Percentiles rank a stretch among this genome's conserved stretches.
These are phyloP conservation scores for Dactylellina haptotyla DNA, from an alignment of 2,329 filamentous ascomycete genomes.

Conservation along the genomic window DNA sequence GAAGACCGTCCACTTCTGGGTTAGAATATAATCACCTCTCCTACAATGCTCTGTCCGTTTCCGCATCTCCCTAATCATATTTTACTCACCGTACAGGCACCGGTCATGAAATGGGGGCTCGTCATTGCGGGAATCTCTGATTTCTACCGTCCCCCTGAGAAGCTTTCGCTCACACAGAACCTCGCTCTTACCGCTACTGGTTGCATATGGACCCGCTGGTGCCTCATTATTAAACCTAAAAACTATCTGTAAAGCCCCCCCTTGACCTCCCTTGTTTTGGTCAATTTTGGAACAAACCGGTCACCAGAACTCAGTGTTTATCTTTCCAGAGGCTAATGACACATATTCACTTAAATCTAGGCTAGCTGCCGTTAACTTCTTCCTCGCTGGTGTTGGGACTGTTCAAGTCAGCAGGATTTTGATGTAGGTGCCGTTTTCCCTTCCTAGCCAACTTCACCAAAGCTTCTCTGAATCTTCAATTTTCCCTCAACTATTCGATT, in stretches of 20 bases:
- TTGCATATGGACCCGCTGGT: slow-evolving; percentile 98
- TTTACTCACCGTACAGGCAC: slow-evolving; percentile 18
- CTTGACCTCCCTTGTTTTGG: background rate
- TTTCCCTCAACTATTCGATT: no score
- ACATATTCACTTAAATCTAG: slow-evolving; percentile 62
- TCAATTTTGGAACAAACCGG: background rate
- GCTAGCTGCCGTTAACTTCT: slow-evolving; percentile 96
- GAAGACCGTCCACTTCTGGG: slow-evolving; percentile 98
- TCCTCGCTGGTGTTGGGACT: slow-evolving; percentile 87
- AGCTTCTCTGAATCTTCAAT: no score
- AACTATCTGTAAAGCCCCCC: slow-evolving; percentile 76
- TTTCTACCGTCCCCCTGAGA: slow-evolving; percentile 88
- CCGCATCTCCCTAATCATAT: background rate
- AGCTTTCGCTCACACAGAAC: slow-evolving; percentile 94
- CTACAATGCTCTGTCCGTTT: background rate
- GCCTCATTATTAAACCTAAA: slow-evolving; percentile 92
- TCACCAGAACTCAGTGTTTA: background rate
- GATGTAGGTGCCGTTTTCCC: slow-evolving; percentile 66
- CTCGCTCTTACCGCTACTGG: slow-evolving; percentile 88
- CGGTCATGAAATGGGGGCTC: slow-evolving; percentile 76
- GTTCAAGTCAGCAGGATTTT: slow-evolving; percentile 83
- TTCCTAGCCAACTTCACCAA: no score
- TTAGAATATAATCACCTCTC: slow-evolving; percentile 12
- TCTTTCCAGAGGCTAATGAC: background rate
- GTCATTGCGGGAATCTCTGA: slow-evolving; percentile 93